Base-by-base conservation (phyloP, 352 stramenopile species). In the Pythium sp. region DNA sequence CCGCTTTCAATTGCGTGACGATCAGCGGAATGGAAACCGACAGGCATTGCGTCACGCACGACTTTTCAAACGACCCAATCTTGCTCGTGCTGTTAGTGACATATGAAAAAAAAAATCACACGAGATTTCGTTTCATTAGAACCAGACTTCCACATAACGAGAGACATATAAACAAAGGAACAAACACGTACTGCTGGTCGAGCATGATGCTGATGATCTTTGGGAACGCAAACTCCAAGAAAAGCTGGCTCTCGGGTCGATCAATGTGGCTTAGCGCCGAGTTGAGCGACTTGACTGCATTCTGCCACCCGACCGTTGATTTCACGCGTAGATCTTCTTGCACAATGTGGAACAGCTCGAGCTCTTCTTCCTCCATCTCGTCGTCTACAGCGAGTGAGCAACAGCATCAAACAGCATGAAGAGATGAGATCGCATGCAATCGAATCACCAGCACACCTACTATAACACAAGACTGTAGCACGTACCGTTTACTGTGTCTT, bases 161-260 rank as follows among this genome's bases (percentile, higher is more conserved):
- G 47, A 15, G 1, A 43, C 51, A 62, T 56, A 22, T 20, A 47
- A n/a, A 24, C 30, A 26, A 54, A 46, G 7, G 58, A 56, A 2
- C 53, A 70, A 26, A 14, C 46, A 91, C 86, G 70, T 80, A 96
- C 89, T 95, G 85, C 67, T 96, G 89, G 60, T 96, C 89, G 20
- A 96, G 78, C 89, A 96, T 96, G 68, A 96, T 96, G 77, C 84
- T 92, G 57, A 94, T 70, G 69, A 96, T 91, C 69, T 90, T 87
- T 47, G 67, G 58, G 69, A 96, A 95, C 26, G 84, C 84, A 36
- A 84, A 81, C 49, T 93, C 81, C 47, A 96, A 70, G 47, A 95
- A 96, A 8, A 68, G 75, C 69, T 94, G 85, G 57, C 80, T 93
- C 68, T 94, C 89, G 1, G 79, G 71, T 2, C 79, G 77, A 5